Conservation (phyloP, 371 early-diverging fungal genomes). For the Syncephalastrum monosporum region DNA sequence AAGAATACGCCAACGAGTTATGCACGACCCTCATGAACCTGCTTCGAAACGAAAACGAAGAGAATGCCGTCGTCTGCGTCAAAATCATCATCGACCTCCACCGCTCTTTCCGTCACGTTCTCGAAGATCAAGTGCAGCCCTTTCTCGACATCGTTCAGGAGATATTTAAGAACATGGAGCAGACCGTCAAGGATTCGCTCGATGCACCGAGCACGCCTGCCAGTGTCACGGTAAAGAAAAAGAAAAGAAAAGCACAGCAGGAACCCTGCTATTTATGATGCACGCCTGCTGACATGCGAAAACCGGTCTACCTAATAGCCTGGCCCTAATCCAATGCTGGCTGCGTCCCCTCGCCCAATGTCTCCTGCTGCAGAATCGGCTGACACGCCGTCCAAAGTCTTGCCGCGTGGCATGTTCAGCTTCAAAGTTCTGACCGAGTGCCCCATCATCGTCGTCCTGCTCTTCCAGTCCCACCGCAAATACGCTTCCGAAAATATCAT, state of each 20-base stretch:
- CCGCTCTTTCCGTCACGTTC: conserved; percentile 73
- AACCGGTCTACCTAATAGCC: conserved; percentile 33
- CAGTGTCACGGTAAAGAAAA: conserved; percentile 48
- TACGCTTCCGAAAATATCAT: conserved; percentile 79
- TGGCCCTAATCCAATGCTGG: conserved; percentile 49
- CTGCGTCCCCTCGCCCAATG: conserved; percentile 73
- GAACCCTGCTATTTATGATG: not conserved
- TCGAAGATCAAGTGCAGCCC: conserved; percentile 86
- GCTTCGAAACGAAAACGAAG: conserved; percentile 92
- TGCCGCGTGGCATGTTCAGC: conserved; percentile 76
- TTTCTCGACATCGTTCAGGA: conserved; percentile 91
- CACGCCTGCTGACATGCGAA: not conserved
- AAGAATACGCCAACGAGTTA: conserved; percentile 59
- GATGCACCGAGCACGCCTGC: conserved; percentile 64
- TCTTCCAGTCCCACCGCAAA: conserved; percentile 86
- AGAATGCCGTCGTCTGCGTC: conserved; percentile 90
- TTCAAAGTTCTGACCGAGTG: conserved; percentile 98
- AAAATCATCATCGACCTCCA: conserved; percentile 95
- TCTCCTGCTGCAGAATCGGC: conserved; percentile 73
- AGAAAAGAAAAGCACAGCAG: not conserved
- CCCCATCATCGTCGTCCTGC: conserved; percentile 95
- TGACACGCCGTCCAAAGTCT: conserved; percentile 62
- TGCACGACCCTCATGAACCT: conserved; percentile 72
- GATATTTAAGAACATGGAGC: conserved; percentile 89
- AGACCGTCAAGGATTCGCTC: conserved; percentile 79